Percentiles rank a stretch among this genome's conserved stretches.
Evolutionary conservation across 805 yeast genomes (phyloP).

Genomic region (Lachancea cidri): DNA sequence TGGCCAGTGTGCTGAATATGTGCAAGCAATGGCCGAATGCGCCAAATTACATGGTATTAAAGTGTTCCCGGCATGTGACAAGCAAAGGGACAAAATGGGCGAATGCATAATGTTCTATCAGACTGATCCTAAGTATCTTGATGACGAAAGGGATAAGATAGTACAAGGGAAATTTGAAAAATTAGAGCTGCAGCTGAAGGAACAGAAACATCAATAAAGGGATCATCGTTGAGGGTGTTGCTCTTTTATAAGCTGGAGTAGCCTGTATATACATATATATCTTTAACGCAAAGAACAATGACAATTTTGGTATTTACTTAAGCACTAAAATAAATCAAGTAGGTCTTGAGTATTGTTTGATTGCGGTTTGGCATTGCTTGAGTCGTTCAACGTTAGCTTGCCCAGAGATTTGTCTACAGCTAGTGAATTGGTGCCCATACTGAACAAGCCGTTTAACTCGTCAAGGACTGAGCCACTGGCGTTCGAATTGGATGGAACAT

Average conservation of each 20-base stretch:
- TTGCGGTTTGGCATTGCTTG: background rate
- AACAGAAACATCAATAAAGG: slow-evolving; percentile 6
- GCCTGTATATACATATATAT: background rate
- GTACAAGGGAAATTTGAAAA: slow-evolving; percentile 51
- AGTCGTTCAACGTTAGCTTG: slow-evolving; percentile 2
- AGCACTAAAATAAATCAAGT: slow-evolving; percentile 28
- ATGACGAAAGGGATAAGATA: slow-evolving; percentile 60
- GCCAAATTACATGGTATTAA: slow-evolving; percentile 57
- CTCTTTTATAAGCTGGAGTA: background rate
- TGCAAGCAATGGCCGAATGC: slow-evolving; percentile 62
- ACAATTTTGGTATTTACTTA: too few relatives aligned
- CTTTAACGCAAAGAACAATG: background rate
- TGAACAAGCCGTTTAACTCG: slow-evolving; percentile 70
- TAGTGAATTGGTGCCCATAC: slow-evolving; percentile 27
- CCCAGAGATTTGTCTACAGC: slow-evolving; percentile 4
- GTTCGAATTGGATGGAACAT: slow-evolving; percentile 31
- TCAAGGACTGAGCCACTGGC: slow-evolving; percentile 41
- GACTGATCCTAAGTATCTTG: slow-evolving; percentile 53
- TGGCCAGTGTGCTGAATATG: slow-evolving; percentile 60
- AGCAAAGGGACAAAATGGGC: slow-evolving; percentile 51
- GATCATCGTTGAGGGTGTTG: background rate
- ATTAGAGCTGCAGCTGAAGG: slow-evolving; percentile 24
- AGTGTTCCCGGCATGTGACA: slow-evolving; percentile 61
- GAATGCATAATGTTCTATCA: slow-evolving; percentile 61
- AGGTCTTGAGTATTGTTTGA: slow-evolving; percentile 27